Conservation (phyloP, 768 basidiomycete genomes). For the Leucosporidium creatinivorum region DNA sequence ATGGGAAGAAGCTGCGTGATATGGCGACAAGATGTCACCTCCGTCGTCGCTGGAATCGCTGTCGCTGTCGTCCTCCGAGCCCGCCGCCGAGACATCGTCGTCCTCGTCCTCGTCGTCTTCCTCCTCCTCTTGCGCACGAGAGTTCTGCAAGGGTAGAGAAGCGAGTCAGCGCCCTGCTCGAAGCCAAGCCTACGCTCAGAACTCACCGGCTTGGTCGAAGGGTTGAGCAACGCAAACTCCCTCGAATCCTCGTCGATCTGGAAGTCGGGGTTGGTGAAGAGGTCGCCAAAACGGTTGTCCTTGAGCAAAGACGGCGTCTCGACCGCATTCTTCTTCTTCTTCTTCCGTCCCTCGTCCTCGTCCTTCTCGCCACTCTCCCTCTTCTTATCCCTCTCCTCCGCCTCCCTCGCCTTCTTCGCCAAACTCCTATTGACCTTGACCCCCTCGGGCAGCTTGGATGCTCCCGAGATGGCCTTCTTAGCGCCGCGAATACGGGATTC, state of each 20-base stretch:
- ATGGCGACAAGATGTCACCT: constrained; percentile 37
- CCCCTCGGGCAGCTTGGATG: constrained; percentile 30
- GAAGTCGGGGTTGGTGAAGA: constrained; percentile 88
- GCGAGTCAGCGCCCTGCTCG: background rate
- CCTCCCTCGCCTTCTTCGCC: constrained; percentile 67
- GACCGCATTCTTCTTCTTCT: constrained; percentile 45
- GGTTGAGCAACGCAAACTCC: constrained; percentile 89
- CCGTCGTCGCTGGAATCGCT: constrained; percentile 47
- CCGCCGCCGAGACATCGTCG: constrained; percentile 43
- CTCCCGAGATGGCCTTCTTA: constrained; percentile 45
- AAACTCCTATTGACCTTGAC: constrained; percentile 77
- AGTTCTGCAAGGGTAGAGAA: constrained; percentile 21
- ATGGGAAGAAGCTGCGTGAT: constrained; percentile 1
- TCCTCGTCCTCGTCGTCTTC: constrained; percentile 48
- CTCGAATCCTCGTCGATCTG: constrained; percentile 78
- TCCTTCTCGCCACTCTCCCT: constrained; percentile 26
- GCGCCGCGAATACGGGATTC: constrained; percentile 83
- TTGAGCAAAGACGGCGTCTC: constrained; percentile 53
- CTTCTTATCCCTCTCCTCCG: constrained; percentile 33
- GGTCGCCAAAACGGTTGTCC: constrained; percentile 80
- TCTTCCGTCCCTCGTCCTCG: constrained; percentile 47
- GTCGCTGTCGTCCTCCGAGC: constrained; percentile 8
- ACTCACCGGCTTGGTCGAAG: constrained; percentile 50
- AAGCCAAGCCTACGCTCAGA: background rate
- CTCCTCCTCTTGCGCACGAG: constrained; percentile 69